Evolutionary conservation across 805 yeast species (phyloP).

Genomic region (Lipomyces spencermartinsiae): DNA sequence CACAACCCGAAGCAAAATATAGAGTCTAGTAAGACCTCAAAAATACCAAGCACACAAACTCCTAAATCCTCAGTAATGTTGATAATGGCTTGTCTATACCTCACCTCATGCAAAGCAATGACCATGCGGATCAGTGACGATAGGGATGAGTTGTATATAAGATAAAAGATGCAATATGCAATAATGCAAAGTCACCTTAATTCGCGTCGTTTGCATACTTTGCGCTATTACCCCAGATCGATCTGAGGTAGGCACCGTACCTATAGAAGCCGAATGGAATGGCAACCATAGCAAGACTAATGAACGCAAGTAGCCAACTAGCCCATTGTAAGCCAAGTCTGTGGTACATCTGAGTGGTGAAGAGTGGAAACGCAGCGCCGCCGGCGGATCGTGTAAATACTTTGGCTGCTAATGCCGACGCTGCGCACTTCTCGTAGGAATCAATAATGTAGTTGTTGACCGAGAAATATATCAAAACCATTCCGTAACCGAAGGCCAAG

Average conservation of each 20-base stretch:
- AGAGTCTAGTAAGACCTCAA: background rate
- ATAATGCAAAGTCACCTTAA: background rate
- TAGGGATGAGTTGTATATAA: background rate
- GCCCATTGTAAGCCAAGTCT: slow-evolving; percentile 61
- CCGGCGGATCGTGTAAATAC: slow-evolving; percentile 65
- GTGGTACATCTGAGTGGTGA: slow-evolving; percentile 61
- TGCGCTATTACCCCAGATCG: slow-evolving; percentile 39
- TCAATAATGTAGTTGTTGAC: slow-evolving; percentile 79
- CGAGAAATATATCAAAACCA: slow-evolving; percentile 65
- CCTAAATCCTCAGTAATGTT: background rate
- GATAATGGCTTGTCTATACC: background rate
- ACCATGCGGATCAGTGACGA: background rate
- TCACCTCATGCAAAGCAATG: background rate
- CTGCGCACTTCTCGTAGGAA: slow-evolving; percentile 73
- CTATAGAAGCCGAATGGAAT: slow-evolving; percentile 58
- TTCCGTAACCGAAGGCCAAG: slow-evolving; percentile 59
- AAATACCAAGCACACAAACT: background rate
- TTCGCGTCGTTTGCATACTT: slow-evolving; percentile 20
- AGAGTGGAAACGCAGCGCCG: slow-evolving; percentile 66
- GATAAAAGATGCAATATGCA: background rate
- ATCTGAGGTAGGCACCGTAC: slow-evolving; percentile 52
- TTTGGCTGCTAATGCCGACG: slow-evolving; percentile 69
- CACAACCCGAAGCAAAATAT: background rate
- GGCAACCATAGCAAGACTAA: slow-evolving; percentile 57
- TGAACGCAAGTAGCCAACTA: slow-evolving; percentile 58